These are phyloP conservation scores for Bipolaris sorokiniana DNA, from an alignment of 2,329 filamentous ascomycete genomes.

Conservation along the genomic window DNA sequence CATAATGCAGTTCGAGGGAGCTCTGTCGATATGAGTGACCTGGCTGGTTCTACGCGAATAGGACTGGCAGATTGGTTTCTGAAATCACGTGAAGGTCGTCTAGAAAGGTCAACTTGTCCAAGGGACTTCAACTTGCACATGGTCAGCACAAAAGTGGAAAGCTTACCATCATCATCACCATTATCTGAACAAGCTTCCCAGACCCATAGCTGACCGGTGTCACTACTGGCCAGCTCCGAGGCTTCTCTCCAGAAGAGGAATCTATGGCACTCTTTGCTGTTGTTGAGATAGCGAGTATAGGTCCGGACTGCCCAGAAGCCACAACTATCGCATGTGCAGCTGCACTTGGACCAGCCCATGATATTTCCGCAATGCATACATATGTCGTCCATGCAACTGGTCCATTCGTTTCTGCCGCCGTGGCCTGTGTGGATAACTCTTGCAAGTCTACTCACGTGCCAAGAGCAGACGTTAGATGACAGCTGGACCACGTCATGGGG, in stretches of 20 bases:
- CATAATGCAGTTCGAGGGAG: neutral
- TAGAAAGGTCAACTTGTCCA: conserved; percentile 2
- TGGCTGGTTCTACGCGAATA: conserved; percentile 5
- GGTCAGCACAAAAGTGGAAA: neutral
- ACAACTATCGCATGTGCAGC: conserved; percentile 43
- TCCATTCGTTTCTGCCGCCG: conserved; percentile 40
- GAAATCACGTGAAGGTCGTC: conserved; percentile 4
- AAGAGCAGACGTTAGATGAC: conserved; percentile 41
- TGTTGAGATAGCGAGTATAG: conserved; percentile 43
- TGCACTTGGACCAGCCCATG: conserved; percentile 34
- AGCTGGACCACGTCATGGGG: conserved; percentile 35
- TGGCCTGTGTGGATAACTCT: conserved; percentile 26
- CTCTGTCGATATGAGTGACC: neutral
- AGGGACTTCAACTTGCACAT: neutral
- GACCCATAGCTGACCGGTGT: conserved; percentile 27
- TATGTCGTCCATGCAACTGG: conserved; percentile 30
- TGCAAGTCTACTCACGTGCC: conserved; percentile 43
- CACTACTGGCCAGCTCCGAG: neutral
- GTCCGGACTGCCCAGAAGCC: conserved; percentile 31
- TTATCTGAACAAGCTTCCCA: conserved; percentile 28
- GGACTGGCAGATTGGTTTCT: conserved; percentile 31
- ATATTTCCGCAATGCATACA: conserved; percentile 47
- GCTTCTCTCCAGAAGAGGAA: conserved; percentile 36
- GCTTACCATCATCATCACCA: conserved; percentile 21
- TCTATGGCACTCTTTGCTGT: conserved; percentile 27